phyloP scores from a whole-genome alignment of 805 yeast species.

The Starmerella sirachaensis region DNA sequence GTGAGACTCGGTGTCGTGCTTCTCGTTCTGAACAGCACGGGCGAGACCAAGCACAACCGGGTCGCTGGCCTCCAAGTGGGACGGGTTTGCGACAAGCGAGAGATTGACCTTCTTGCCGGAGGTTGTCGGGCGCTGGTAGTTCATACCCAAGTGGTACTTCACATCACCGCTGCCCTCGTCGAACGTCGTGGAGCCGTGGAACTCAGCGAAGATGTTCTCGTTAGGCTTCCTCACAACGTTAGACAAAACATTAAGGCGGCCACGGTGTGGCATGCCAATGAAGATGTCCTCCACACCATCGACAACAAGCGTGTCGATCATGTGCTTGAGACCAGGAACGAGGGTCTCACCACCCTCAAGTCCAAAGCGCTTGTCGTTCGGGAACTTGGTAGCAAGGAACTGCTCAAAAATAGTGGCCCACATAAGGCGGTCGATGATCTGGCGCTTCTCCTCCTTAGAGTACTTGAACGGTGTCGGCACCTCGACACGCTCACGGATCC shows the following conservation, averaged over 20 bases:
- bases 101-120: slow-evolving; percentile 93
- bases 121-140: slow-evolving; percentile 97
- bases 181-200: slow-evolving; percentile 76
- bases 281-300: slow-evolving; percentile 90
- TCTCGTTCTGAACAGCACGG: slow-evolving; percentile 86
- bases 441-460: slow-evolving; percentile 82
- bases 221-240: slow-evolving; percentile 98
- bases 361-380: slow-evolving; percentile 97
- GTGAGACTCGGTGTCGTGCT: slow-evolving; percentile 63
- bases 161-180: slow-evolving; percentile 99
- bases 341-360: slow-evolving; percentile 96
- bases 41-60: slow-evolving; percentile 98
- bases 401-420: slow-evolving; percentile 94
- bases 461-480: slow-evolving; percentile 78
- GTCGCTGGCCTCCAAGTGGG: slow-evolving; percentile 98
- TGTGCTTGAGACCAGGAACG: slow-evolving; percentile 92
- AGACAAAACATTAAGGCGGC: slow-evolving; percentile 93
- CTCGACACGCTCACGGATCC: slow-evolving; percentile 95
- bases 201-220: slow-evolving; percentile 94
- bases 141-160: slow-evolving; percentile 98
- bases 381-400: slow-evolving; percentile 88
- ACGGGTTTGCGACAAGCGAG: slow-evolving; percentile 96
- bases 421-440: slow-evolving; percentile 87
- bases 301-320: slow-evolving; percentile 79
- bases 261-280: slow-evolving; percentile 99